These are phyloP conservation scores for Cutaneotrichosporon sp. DNA, from an alignment of 1,284 basidiomycete genomes.

Conservation along the genomic window DNA sequence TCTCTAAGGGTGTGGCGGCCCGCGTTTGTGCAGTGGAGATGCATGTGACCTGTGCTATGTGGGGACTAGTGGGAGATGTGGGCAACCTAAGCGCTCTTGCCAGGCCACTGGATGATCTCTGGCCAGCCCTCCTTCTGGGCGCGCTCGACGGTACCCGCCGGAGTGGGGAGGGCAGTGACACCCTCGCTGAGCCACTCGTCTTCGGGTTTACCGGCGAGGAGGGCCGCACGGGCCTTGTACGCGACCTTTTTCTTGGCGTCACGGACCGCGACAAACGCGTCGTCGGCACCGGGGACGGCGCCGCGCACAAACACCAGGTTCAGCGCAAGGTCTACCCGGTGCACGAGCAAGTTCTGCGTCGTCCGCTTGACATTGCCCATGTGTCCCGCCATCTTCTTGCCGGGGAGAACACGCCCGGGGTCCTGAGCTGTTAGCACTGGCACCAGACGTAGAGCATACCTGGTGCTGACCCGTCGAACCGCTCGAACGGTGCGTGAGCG, in stretches of 20 bases:
- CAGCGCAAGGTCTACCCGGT: slow-evolving; percentile 77
- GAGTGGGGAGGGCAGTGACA: slow-evolving; percentile 80
- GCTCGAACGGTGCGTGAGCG: slow-evolving; percentile 84
- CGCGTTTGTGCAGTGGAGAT: not conserved
- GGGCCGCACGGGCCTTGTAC: slow-evolving; percentile 54
- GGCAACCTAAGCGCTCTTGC: slow-evolving; percentile 18
- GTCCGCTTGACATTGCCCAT: slow-evolving; percentile 82
- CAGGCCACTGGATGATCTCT: slow-evolving; percentile 42
- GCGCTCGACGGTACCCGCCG: slow-evolving; percentile 76
- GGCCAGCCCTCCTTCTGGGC: slow-evolving; percentile 37
- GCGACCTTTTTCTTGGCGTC: slow-evolving; percentile 82
- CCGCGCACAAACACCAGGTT: slow-evolving; percentile 80
- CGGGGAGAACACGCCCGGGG: slow-evolving; percentile 88
- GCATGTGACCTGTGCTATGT: not conserved
- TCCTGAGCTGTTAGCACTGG: slow-evolving; percentile 55
- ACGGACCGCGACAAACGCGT: slow-evolving; percentile 58
- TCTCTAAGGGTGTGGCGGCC: no score
- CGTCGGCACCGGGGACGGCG: slow-evolving; percentile 54
- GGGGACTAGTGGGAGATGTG: not conserved
- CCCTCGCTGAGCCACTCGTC: slow-evolving; percentile 78
- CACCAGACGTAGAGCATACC: slow-evolving; percentile 52
- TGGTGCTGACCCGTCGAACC: slow-evolving; percentile 95
- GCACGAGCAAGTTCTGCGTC: slow-evolving; percentile 80
- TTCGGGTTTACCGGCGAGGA: slow-evolving; percentile 61
- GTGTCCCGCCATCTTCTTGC: slow-evolving; percentile 96